Evolutionary conservation across 495 filamentous ascomycete genomes (phyloP), one percentile per base, ranked within the genome.

Genomic region (Aspergillus conjunctus): DNA sequence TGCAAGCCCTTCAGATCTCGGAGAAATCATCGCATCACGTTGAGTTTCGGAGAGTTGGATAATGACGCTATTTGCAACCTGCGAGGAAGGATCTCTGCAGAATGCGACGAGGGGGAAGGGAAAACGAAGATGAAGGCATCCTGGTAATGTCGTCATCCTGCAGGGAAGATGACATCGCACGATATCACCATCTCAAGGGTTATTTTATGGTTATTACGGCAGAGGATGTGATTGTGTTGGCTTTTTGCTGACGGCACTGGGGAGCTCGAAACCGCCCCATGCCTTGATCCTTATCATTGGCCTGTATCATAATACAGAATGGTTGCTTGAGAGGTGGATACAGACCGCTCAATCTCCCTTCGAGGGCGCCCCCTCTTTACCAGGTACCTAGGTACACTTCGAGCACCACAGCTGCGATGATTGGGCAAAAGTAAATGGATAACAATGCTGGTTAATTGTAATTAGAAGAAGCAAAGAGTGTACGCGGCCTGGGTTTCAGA

Each of bases 101-200:
- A 64, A 53, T 50, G 32, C 48, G 17, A 51, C 48, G 41, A 48
- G 56, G 32, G 56, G 26, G 30, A 17, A 18, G 18, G 21, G 26
- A 26, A 26, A 26, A 26, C 26, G 26, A 5, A 26, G 26, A 26
- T 26, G 26, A 30, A 31, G 33, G 21, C 11, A 31, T 32, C 61
- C 54, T 64, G 51, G 30, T 57, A 57, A 62, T 64, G 67, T 66
- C 69, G 71, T 73, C 69, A 71, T 73, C 59, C 31, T 67, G 65
- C 63, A 60, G 52, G n/a, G 55, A 8, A 51, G 1, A 11, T n/a
- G n/a, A n/a, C n/a, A 32, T 7, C 20, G 18, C 26, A 17, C 44
- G 37, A 41, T 41, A 41, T 11, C 37, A 41, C 37, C 37, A 11
- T n/a, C 37, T n/a, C 34, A 2, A 41, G 11, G 37, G 9, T 41